These are phyloP conservation scores for Aspergillus candidus DNA, from an alignment of 2,329 filamentous ascomycete species.

Conservation along the genomic window DNA sequence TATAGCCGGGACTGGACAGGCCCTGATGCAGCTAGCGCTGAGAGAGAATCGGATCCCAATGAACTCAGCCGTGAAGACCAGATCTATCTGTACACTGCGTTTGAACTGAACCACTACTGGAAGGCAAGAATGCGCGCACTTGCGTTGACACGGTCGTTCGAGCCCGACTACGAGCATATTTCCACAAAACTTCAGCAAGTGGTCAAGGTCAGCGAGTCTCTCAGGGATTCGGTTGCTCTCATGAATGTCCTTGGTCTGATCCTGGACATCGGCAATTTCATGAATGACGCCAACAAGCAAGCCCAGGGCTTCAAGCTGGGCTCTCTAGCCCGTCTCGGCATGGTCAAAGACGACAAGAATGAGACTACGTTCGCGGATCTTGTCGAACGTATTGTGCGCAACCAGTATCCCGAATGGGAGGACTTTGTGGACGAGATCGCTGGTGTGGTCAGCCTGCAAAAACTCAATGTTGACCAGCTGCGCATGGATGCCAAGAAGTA, in stretches of 20 bases:
- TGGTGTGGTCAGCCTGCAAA: constrained; percentile 72
- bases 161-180: constrained; percentile 87
- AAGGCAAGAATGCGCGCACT: constrained; percentile 94
- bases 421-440: constrained; percentile 77
- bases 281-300: constrained; percentile 99
- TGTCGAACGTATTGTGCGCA: constrained; percentile 91
- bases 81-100: constrained; percentile 87
- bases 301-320: constrained; percentile 96
- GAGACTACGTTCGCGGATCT: constrained; percentile 92
- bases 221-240: constrained; percentile 83
- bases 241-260: constrained; percentile 97
- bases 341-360: constrained; percentile 99
- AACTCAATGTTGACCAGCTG: constrained; percentile 91
- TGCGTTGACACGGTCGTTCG: constrained; percentile 73
- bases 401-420: constrained; percentile 95
- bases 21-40: constrained; percentile 69
- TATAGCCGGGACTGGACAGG: constrained; percentile 97
- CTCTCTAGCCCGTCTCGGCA: constrained; percentile 82
- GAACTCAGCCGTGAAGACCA: constrained; percentile 94
- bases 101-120: constrained; percentile 96
- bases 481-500: constrained; percentile 83
- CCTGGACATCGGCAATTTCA: constrained; percentile 97
- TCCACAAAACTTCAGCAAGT: constrained; percentile 78
- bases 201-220: constrained; percentile 78
- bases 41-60: constrained; percentile 74